These are phyloP conservation scores for Cryptococcus maquisensis DNA, from an alignment of 1,284 basidiomycete species.

Conservation along the genomic window DNA sequence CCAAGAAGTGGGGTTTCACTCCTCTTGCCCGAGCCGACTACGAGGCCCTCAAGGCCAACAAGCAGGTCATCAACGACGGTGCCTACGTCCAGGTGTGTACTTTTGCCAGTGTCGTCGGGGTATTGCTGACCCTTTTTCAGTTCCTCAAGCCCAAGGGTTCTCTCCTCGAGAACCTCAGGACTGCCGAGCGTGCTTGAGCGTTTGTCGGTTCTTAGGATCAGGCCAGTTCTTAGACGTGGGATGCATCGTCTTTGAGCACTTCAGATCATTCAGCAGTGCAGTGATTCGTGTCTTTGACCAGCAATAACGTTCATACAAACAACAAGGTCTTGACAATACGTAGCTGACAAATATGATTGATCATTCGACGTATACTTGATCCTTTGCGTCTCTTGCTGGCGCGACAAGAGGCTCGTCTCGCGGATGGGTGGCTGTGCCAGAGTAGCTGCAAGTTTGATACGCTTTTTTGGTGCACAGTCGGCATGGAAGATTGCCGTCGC, in stretches of 20 bases:
- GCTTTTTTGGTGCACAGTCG: too few relatives aligned
- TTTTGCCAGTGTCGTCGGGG: neutral
- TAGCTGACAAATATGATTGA: too few relatives aligned
- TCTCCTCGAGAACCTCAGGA: slow-evolving; percentile 77
- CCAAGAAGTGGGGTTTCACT: slow-evolving; percentile 98
- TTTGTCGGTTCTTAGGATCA: neutral
- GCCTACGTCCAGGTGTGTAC: slow-evolving; percentile 58
- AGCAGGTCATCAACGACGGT: slow-evolving; percentile 68
- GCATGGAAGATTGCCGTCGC: too few relatives aligned
- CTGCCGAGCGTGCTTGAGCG: slow-evolving; percentile 65
- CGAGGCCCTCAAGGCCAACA: slow-evolving; percentile 78
- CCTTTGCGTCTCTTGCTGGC: too few relatives aligned
- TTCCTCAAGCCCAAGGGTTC: slow-evolving; percentile 84
- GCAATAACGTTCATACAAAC: too few relatives aligned
- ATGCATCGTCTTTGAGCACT: slow-evolving; percentile 1
- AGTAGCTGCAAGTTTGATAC: too few relatives aligned
- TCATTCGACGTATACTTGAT: too few relatives aligned
- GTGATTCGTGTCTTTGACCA: too few relatives aligned
- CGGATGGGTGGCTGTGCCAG: too few relatives aligned
- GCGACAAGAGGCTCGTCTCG: too few relatives aligned
- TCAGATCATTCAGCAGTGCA: too few relatives aligned
- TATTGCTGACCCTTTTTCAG: slow-evolving; percentile 50
- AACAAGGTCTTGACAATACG: too few relatives aligned
- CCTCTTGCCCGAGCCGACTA: slow-evolving; percentile 90
- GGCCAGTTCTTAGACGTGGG: neutral